Conservation (phyloP, 1,284 basidiomycete species). For the Cutaneotrichosporon sp. region DNA sequence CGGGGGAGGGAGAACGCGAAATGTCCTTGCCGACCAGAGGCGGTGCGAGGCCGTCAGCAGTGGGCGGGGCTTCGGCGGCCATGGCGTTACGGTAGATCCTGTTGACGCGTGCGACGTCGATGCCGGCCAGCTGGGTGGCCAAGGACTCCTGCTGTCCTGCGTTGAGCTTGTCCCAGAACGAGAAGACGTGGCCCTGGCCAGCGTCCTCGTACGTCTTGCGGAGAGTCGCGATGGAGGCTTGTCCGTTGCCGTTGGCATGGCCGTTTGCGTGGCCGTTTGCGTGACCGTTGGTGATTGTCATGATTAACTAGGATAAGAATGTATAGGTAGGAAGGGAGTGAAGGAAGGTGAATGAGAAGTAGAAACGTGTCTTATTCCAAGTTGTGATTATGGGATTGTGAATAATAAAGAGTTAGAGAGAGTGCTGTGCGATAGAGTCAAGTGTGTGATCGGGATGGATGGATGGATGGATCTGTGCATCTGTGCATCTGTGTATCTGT, state of each 20-base stretch:
- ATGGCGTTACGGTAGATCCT: constrained; percentile 78
- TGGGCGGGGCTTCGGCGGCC: constrained; percentile 61
- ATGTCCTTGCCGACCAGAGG: constrained; percentile 27
- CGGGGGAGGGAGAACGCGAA: constrained; percentile 37
- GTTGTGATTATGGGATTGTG: too few species aligned
- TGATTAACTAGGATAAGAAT: neutral
- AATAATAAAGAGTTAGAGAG: too few species aligned
- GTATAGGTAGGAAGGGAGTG: neutral
- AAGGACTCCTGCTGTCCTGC: constrained; percentile 66
- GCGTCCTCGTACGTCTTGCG: constrained; percentile 67
- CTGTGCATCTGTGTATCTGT: too few species aligned
- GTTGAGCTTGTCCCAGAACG: constrained; percentile 77
- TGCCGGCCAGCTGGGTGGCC: constrained; percentile 69
- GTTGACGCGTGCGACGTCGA: constrained; percentile 91
- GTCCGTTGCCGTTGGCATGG: neutral
- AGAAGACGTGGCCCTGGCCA: constrained; percentile 83
- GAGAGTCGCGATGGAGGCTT: constrained; percentile 35
- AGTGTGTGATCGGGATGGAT: too few species aligned
- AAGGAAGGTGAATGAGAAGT: neutral
- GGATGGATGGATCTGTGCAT: too few species aligned
- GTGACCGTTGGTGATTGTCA: constrained; percentile 14
- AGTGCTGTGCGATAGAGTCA: too few species aligned
- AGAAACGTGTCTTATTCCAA: neutral
- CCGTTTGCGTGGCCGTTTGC: constrained; percentile 3
- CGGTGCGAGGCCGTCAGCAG: constrained; percentile 17